phyloP scores from a whole-genome alignment of 2,329 filamentous ascomycete species.

The Trichoderma sp. region DNA sequence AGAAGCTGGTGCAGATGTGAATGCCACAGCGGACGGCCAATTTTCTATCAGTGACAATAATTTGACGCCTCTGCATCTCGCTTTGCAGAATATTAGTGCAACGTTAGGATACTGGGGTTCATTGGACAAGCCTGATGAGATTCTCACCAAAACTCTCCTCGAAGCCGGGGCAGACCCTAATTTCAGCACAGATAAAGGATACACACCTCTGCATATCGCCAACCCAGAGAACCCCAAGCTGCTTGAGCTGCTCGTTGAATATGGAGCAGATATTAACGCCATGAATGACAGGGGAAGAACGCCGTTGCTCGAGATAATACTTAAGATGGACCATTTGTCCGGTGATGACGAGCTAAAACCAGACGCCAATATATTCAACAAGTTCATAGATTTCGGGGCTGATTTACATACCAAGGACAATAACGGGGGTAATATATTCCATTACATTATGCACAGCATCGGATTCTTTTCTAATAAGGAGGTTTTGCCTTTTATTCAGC shows the following conservation, averaged over 20 bases:
- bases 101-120: neutral
- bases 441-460: neutral
- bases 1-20: neutral
- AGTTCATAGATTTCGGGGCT: neutral
- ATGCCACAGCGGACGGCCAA: neutral
- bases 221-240: neutral
- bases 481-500: neutral
- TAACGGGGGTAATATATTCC: neutral
- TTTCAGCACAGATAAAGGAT: neutral
- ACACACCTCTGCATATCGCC: neutral
- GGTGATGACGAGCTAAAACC: neutral
- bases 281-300: neutral
- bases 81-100: neutral
- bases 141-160: neutral
- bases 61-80: neutral
- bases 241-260: neutral
- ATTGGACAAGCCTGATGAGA: neutral
- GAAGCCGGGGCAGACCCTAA: neutral
- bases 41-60: accelerated
- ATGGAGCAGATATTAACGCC: neutral
- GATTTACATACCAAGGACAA: neutral
- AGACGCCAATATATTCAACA: neutral
- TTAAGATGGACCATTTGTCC: neutral
- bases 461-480: neutral
- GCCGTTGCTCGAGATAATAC: neutral